phyloP scores from a whole-genome alignment of 164 flowering plant genomes.

The Santalum album region DNA sequence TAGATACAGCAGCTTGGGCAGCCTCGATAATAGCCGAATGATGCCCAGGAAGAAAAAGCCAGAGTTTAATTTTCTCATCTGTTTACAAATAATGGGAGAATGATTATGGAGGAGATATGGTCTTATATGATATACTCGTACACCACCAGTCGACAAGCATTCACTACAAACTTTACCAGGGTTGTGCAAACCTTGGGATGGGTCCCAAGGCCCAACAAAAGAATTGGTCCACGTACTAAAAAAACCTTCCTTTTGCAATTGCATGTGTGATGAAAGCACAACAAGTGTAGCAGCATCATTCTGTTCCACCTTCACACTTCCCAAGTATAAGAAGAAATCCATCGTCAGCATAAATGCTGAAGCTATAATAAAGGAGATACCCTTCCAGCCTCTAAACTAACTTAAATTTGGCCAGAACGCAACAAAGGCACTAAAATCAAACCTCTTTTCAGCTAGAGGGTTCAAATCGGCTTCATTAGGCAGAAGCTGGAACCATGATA shows the following conservation, averaged over 20 bases:
- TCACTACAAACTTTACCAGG: slow-evolving; percentile 53
- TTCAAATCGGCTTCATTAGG: slow-evolving; percentile 67
- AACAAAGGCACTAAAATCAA: not conserved
- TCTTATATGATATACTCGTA: not conserved
- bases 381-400: not conserved
- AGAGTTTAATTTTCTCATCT: slow-evolving; percentile 98
- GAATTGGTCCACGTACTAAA: slow-evolving; percentile 95
- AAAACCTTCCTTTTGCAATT: slow-evolving; percentile 81
- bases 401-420: not conserved
- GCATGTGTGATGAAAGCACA: slow-evolving; percentile 81
- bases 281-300: slow-evolving; percentile 63
- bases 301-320: slow-evolving; percentile 55
- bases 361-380: not conserved
- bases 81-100: too few species aligned
- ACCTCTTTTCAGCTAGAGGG: slow-evolving; percentile 64
- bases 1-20: slow-evolving; percentile 73
- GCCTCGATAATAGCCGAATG: slow-evolving; percentile 62
- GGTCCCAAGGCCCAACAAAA: slow-evolving; percentile 99
- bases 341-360: slow-evolving; percentile 3
- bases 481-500: slow-evolving; percentile 97
- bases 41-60: slow-evolving; percentile 94
- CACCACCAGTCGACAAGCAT: not conserved
- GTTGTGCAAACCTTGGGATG: slow-evolving; percentile 93
- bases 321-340: slow-evolving; percentile 7
- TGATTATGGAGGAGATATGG: slow-evolving; percentile 1